phyloP scores from a whole-genome alignment of 495 filamentous ascomycete species.

The Penicillium samsonianum region DNA sequence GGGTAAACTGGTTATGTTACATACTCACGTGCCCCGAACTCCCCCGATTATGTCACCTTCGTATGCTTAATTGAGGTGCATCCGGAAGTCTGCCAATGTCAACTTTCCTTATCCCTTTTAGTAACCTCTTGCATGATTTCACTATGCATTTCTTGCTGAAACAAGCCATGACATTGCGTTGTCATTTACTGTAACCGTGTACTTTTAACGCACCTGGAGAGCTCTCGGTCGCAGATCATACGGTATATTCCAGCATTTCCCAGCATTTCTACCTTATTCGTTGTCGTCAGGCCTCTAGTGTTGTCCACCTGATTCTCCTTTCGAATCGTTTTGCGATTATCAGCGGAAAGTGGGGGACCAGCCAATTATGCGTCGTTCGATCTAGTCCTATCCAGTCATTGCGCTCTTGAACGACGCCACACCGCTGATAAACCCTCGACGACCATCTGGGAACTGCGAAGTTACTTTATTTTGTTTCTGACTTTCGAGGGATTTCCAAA shows the following conservation, averaged over 20 bases:
- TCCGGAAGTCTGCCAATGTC: background rate
- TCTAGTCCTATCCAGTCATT: slow-evolving; percentile 28
- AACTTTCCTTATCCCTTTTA: background rate
- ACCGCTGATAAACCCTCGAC: slow-evolving; percentile 16
- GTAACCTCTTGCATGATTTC: background rate
- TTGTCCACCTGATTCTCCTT: slow-evolving; percentile 9
- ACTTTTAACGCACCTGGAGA: background rate
- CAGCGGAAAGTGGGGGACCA: slow-evolving; percentile 26
- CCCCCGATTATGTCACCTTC: slow-evolving; percentile 6
- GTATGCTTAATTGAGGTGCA: slow-evolving; percentile 2
- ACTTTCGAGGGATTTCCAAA: slow-evolving; percentile 17
- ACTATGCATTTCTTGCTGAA: slow-evolving; percentile 5
- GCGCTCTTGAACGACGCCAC: slow-evolving; percentile 26
- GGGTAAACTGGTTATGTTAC: background rate
- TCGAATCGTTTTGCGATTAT: slow-evolving; percentile 6
- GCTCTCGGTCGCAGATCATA: slow-evolving; percentile 22
- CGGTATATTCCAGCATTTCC: slow-evolving; percentile 5
- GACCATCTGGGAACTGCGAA: background rate
- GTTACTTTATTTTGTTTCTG: background rate
- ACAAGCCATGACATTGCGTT: background rate
- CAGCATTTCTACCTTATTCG: background rate
- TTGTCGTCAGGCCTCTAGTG: slow-evolving; percentile 11
- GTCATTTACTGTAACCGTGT: slow-evolving; percentile 11
- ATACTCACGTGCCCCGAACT: slow-evolving; percentile 7
- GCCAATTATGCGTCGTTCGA: slow-evolving; percentile 33